Evolutionary conservation across 495 filamentous ascomycete species (phyloP), one percentile per base, ranked within the genome.

Genomic region (Penicillium waksmanii): DNA sequence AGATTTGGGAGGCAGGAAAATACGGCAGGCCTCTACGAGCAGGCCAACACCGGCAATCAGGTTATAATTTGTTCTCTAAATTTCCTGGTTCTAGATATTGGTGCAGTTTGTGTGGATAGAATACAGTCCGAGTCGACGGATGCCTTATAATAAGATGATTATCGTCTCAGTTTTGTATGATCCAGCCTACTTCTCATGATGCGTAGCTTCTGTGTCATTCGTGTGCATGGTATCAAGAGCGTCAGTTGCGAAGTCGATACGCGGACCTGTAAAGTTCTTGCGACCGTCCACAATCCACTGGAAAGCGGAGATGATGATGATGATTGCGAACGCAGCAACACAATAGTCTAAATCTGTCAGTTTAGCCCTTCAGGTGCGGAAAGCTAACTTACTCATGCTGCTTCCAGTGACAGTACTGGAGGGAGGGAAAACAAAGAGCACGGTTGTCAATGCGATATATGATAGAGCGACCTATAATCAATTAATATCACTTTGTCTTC

Each of bases 351-450:
- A 60, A 35, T 34, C 21, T 56, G 42, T 44, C n/a, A 44, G 42
- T 19, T 0, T 18, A 18, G n/a, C n/a, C 8, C n/a, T n/a, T 8
- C 3, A 18, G 1, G 10, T 44, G 1, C 3, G 1, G 42, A n/a
- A 3, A 40, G 4, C 3, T 12, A 54, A 67, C 77, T 65, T 75
- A 83, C 80, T 91, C 88, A 92, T 90, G 70, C 85, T 90, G 50
- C 77, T 83, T 3, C 79, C 84, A 0, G 83, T 87, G 0, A 87
- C 84, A 0, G 85, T 87, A 1, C 87, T 62, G 5, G 73, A 78
- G 0, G 89, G 88, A 2, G 89, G 89, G 65, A 92, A 88, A 2
- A 90, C 77, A 57, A 91, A 92, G 0, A 92, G 68, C 1, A 91
- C 85, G 0, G 87, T 90, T 1, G 87, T 90, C 3, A 89, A 67